phyloP scores from a whole-genome alignment of 768 basidiomycete species.

The Russula griseocarnosa region DNA sequence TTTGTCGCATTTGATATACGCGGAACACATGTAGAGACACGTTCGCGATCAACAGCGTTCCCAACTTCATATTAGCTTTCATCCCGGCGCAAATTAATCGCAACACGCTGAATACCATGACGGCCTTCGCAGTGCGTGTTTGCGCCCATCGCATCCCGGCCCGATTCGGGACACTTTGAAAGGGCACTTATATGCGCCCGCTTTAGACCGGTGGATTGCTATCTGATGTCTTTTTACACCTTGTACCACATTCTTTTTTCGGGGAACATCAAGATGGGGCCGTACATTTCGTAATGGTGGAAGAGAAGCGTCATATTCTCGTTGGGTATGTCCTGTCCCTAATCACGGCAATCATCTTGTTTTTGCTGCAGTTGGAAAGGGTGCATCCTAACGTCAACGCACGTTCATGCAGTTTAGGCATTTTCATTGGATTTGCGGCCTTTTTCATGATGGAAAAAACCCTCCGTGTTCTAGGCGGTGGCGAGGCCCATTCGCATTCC shows the following conservation, averaged over 20 bases:
- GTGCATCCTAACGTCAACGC: slow-evolving; percentile 20
- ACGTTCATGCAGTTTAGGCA: slow-evolving; percentile 53
- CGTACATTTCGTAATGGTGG: slow-evolving; percentile 77
- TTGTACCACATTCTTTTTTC: slow-evolving; percentile 89
- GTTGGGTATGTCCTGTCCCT: slow-evolving; percentile 57
- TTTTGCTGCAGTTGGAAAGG: slow-evolving; percentile 1
- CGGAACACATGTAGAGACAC: slow-evolving; percentile 26
- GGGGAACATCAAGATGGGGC: slow-evolving; percentile 75
- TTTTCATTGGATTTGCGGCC: slow-evolving; percentile 81
- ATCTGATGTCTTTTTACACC: slow-evolving; percentile 89
- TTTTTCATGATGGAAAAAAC: slow-evolving; percentile 96
- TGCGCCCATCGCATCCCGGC: background rate
- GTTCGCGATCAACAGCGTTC: slow-evolving; percentile 53
- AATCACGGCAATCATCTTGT: slow-evolving; percentile 5
- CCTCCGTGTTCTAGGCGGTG: slow-evolving; percentile 71
- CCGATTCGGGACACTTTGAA: background rate
- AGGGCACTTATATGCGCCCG: slow-evolving; percentile 8
- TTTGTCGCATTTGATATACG: slow-evolving; percentile 11
- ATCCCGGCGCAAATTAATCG: slow-evolving; percentile 85
- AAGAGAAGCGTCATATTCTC: slow-evolving; percentile 87
- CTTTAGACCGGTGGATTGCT: slow-evolving; percentile 80
- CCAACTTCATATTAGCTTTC: slow-evolving; percentile 92
- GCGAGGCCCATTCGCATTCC: slow-evolving; percentile 56
- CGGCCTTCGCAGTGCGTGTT: slow-evolving; percentile 76
- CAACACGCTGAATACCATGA: slow-evolving; percentile 89